Percentiles rank a stretch among this genome's conserved stretches.
Evolutionary conservation across 495 filamentous ascomycete genomes (phyloP).

Genomic region (Talaromyces borbonicus): DNA sequence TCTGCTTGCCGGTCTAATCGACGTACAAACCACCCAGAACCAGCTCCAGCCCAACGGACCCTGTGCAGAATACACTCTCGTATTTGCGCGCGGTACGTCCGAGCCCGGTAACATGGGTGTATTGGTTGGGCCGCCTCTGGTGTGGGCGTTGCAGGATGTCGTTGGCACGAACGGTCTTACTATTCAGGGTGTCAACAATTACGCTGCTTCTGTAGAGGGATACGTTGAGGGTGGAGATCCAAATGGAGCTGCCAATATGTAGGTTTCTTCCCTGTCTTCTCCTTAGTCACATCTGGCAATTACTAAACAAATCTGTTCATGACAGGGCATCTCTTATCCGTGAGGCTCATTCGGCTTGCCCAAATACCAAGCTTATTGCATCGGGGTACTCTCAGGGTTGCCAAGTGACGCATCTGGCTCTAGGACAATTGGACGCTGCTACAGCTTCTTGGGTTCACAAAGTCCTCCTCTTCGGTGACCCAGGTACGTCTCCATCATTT

Average conservation of each 20-base stretch:
- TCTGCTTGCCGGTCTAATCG: constrained; percentile 1
- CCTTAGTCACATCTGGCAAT: neutral
- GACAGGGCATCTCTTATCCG: constrained; percentile 11
- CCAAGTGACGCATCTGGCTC: constrained; percentile 22
- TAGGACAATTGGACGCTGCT: constrained; percentile 13
- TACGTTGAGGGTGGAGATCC: constrained; percentile 27
- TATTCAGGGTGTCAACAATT: constrained; percentile 31
- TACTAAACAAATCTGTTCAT: neutral
- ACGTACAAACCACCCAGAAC: constrained; percentile 18
- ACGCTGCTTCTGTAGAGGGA: constrained; percentile 23
- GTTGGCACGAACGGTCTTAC: constrained; percentile 22
- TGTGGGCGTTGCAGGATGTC: constrained; percentile 13
- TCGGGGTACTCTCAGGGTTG: constrained; percentile 21
- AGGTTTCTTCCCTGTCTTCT: neutral
- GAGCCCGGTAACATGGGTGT: constrained; percentile 26
- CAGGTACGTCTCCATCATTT: constrained; percentile 7
- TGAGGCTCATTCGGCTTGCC: constrained; percentile 12
- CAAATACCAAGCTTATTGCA: constrained; percentile 18
- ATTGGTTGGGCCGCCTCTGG: constrained; percentile 23
- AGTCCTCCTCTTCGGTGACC: constrained; percentile 29
- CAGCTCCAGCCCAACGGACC: constrained; percentile 15
- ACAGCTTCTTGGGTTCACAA: constrained; percentile 16
- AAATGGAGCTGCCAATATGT: constrained; percentile 17
- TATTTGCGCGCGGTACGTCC: constrained; percentile 32
- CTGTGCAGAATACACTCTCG: constrained; percentile 29